Percentiles rank a stretch among this genome's conserved stretches.
phyloP scores from a whole-genome alignment of 768 basidiomycete species.

The Leccinellum luteum region DNA sequence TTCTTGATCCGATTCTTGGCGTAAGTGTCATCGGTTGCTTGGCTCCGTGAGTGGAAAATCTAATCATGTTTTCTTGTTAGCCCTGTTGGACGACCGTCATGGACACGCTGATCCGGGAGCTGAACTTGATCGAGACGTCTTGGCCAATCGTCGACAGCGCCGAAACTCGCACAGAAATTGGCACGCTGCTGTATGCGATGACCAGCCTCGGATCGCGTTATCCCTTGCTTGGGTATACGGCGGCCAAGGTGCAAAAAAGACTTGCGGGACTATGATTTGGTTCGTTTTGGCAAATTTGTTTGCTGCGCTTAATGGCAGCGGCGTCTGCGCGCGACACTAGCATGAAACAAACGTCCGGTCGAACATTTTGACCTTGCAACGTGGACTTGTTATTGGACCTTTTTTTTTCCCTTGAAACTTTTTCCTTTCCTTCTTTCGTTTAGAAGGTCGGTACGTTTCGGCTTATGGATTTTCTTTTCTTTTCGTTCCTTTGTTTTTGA shows the following conservation, averaged over 20 bases:
- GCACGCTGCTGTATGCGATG: slow-evolving; percentile 61
- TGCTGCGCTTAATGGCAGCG: neutral
- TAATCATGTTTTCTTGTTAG: slow-evolving; percentile 33
- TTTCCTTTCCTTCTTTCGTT: neutral
- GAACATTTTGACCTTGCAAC: neutral
- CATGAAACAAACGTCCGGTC: neutral
- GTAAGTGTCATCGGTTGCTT: slow-evolving; percentile 42
- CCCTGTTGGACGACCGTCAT: slow-evolving; percentile 71
- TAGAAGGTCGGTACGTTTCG: slow-evolving; percentile 8
- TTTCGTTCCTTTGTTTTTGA: neutral
- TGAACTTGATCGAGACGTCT: slow-evolving; percentile 58
- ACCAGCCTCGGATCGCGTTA: slow-evolving; percentile 56
- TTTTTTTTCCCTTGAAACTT: neutral
- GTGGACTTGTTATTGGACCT: slow-evolving; percentile 17
- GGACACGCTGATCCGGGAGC: slow-evolving; percentile 64
- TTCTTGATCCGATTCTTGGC: slow-evolving; percentile 76
- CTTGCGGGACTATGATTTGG: slow-evolving; percentile 26
- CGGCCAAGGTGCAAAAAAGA: slow-evolving; percentile 32
- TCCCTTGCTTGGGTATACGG: slow-evolving; percentile 48
- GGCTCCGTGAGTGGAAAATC: slow-evolving; percentile 2
- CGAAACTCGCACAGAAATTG: slow-evolving; percentile 62
- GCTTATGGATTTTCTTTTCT: neutral
- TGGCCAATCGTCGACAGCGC: slow-evolving; percentile 59
- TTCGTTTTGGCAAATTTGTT: neutral
- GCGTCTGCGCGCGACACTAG: neutral